phyloP scores from a whole-genome alignment of 2,329 filamentous ascomycete genomes.

The Seiridium cupressi region DNA sequence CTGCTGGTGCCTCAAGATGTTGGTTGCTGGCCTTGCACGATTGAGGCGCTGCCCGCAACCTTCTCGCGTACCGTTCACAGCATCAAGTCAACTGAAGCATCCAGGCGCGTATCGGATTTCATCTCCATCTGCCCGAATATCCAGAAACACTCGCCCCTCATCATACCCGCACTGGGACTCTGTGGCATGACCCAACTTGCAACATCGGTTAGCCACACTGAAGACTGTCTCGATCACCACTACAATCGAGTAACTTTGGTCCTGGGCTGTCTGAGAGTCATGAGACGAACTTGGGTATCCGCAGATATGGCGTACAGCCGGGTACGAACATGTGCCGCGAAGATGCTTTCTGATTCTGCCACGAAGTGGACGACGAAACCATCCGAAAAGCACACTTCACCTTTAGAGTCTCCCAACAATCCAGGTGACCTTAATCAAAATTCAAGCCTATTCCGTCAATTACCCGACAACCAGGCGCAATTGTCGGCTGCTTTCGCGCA shows the following conservation, averaged over 20 bases:
- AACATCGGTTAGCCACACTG: not conserved
- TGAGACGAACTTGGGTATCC: not conserved
- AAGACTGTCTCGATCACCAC: not conserved
- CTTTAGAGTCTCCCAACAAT: not conserved
- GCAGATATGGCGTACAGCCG: not conserved
- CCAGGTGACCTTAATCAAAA: not conserved
- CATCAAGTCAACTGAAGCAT: not conserved
- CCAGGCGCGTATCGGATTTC: constrained; percentile 1
- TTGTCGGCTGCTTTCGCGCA: not conserved
- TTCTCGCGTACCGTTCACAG: not conserved
- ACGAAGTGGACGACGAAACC: not conserved
- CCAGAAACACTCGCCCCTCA: not conserved
- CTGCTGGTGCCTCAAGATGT: not conserved
- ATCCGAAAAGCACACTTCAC: not conserved
- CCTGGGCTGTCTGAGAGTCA: not conserved
- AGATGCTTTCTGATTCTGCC: not conserved
- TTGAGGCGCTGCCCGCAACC: not conserved
- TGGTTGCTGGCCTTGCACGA: not conserved
- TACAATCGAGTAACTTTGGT: constrained; percentile 1
- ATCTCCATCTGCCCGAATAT: not conserved
- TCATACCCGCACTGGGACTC: not conserved
- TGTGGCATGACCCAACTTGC: constrained; percentile 1
- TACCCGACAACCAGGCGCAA: not conserved
- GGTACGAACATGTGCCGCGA: not conserved
- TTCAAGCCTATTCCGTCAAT: not conserved